Conservation (phyloP, 2,329 filamentous ascomycete species). For the Botrytis galanthina region DNA sequence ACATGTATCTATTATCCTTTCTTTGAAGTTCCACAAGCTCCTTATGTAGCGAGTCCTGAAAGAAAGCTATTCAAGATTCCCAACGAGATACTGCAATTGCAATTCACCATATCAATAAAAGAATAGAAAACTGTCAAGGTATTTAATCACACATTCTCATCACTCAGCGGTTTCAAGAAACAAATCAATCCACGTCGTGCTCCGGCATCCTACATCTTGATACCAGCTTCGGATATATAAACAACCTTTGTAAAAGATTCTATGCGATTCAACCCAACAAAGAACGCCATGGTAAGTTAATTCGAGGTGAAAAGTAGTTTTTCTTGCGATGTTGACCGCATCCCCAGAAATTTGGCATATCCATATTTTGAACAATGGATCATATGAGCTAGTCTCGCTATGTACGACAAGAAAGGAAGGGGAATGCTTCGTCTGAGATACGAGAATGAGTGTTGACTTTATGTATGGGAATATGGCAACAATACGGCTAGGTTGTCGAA, state of each 20-base stretch:
- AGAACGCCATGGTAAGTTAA: too few relatives aligned
- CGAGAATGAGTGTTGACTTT: background rate
- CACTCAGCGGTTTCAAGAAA: too few relatives aligned
- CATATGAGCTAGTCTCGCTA: background rate
- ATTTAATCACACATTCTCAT: background rate
- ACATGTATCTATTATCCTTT: background rate
- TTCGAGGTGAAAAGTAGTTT: too few relatives aligned
- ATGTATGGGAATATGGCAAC: background rate
- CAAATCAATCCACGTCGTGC: rapidly evolving
- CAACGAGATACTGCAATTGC: background rate
- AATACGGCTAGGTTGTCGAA: background rate
- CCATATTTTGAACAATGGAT: too few relatives aligned
- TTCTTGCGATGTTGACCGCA: background rate
- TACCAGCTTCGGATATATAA: background rate
- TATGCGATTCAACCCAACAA: too few relatives aligned
- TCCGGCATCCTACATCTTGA: background rate
- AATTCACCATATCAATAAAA: background rate
- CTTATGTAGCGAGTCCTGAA: background rate
- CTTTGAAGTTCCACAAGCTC: background rate
- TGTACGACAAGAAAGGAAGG: background rate
- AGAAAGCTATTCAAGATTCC: background rate
- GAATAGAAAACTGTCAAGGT: background rate
- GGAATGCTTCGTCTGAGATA: too few relatives aligned
- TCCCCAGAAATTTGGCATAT: background rate
- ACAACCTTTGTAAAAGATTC: too few relatives aligned